Evolutionary conservation across 2,329 filamentous ascomycete species (phyloP).

Genomic region (Fusarium humuli): DNA sequence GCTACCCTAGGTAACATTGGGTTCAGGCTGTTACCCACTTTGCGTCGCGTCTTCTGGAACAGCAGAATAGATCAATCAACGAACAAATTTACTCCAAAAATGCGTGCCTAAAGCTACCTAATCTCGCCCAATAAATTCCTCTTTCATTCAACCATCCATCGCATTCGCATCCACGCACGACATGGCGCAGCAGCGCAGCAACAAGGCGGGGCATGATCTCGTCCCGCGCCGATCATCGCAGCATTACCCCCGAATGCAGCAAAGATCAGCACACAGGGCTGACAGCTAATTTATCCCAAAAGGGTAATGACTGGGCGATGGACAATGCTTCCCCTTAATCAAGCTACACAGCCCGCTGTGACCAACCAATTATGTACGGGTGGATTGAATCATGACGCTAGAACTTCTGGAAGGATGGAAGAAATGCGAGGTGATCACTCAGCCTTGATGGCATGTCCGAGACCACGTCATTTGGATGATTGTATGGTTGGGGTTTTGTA

Average conservation of each 20-base stretch:
- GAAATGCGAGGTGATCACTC: background rate
- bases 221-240: background rate
- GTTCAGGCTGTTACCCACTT: no score
- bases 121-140: background rate
- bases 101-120: background rate
- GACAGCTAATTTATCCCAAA: background rate
- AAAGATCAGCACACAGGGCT: background rate
- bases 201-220: background rate
- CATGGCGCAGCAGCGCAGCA: background rate
- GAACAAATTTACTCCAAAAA: rapidly evolving
- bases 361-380: background rate
- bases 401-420: background rate
- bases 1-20: no score
- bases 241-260: background rate
- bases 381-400: background rate
- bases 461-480: background rate
- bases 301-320: background rate
- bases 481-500: background rate
- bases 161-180: background rate
- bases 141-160: background rate
- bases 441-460: background rate
- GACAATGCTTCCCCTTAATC: background rate
- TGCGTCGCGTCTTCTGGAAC: rapidly evolving
- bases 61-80: rapidly evolving
- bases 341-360: background rate